phyloP scores from a whole-genome alignment of 495 filamentous ascomycete genomes.

The Podospora australis region DNA sequence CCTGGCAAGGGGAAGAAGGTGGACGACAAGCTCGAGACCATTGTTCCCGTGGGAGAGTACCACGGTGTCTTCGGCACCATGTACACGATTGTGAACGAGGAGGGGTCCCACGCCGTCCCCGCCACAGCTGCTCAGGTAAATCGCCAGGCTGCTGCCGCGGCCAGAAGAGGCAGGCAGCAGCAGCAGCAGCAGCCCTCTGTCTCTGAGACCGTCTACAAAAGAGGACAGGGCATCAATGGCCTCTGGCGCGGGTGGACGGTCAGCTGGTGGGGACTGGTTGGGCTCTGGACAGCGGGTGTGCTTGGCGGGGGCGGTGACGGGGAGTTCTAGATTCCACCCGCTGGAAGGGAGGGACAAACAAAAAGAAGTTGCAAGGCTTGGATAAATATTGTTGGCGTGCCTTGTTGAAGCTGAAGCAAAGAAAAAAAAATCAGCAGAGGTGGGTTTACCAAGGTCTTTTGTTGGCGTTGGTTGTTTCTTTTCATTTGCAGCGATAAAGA shows the following conservation, averaged over 20 bases:
- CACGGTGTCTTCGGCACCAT: conserved; percentile 78
- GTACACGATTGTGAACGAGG: conserved; percentile 78
- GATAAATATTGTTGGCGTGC: neutral
- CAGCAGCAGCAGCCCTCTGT: conserved; percentile 17
- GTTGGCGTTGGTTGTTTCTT: neutral
- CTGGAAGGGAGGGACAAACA: neutral
- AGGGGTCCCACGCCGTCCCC: conserved; percentile 50
- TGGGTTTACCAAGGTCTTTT: neutral
- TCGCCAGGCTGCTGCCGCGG: neutral
- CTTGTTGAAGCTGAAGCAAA: neutral
- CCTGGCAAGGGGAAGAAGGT: conserved; percentile 21
- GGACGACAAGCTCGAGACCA: conserved; percentile 50
- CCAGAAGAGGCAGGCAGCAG: conserved; percentile 13
- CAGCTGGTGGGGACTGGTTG: conserved; percentile 90
- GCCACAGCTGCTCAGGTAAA: conserved; percentile 21
- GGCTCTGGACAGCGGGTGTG: conserved; percentile 59
- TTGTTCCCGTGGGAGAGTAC: conserved; percentile 70
- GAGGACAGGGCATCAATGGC: conserved; percentile 76
- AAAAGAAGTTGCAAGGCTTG: neutral
- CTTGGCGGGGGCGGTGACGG: conserved; percentile 42
- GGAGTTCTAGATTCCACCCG: too few relatives aligned
- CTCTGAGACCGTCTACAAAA: conserved; percentile 44
- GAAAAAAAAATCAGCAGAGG: neutral
- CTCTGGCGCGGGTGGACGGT: conserved; percentile 92
- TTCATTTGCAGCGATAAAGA: neutral